Conservation (phyloP, 306 rosid genomes). For the Castanopsis chinensis region DNA sequence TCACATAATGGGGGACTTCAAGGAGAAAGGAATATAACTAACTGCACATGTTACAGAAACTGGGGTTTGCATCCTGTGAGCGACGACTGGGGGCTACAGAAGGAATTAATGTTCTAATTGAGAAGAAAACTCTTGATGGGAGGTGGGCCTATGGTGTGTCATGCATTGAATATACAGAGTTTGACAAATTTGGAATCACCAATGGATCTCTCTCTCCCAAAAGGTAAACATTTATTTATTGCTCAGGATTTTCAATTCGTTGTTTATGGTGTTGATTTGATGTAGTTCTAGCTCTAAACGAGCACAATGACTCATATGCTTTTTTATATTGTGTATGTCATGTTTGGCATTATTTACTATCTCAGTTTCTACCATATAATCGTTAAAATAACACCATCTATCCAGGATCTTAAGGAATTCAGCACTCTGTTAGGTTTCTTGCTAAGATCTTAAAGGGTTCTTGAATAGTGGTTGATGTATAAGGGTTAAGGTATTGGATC, state of each 20-base stretch:
- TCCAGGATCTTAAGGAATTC: not conserved
- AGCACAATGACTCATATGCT: not conserved
- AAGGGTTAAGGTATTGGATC: too few relatives aligned
- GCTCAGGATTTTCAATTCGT: constrained; percentile 12
- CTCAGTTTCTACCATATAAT: not conserved
- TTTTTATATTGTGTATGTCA: not conserved
- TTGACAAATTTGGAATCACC: constrained; percentile 75
- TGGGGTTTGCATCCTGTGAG: constrained; percentile 95
- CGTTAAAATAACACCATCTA: not conserved
- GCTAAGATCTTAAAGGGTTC: too few relatives aligned
- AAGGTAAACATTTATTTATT: constrained; percentile 47
- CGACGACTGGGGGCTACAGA: constrained; percentile 82
- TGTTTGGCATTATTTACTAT: not conserved
- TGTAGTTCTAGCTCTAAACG: not conserved
- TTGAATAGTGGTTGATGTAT: too few relatives aligned
- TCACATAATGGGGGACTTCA: constrained; percentile 1
- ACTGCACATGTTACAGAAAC: constrained; percentile 51
- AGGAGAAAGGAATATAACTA: constrained; percentile 12
- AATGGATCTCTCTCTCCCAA: constrained; percentile 43
- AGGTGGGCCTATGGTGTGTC: constrained; percentile 87
- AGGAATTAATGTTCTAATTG: constrained; percentile 87
- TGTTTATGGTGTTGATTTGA: not conserved
- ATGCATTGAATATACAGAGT: constrained; percentile 93
- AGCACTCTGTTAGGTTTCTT: too few relatives aligned
- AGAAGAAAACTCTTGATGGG: constrained; percentile 75